Evolutionary conservation across 495 filamentous ascomycete species (phyloP).

Genomic region (Filosporella fistucella): DNA sequence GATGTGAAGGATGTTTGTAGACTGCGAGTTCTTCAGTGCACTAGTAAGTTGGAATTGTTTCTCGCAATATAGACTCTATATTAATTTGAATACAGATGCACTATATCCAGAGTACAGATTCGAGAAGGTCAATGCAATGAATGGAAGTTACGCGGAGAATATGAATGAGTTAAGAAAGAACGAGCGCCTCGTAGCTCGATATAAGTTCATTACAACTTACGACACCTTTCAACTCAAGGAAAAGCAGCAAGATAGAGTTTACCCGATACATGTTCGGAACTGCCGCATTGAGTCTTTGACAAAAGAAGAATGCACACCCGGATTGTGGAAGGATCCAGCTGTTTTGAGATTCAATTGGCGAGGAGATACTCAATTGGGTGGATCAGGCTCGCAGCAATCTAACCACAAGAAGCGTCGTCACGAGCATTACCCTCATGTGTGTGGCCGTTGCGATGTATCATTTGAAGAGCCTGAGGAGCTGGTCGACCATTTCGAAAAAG

Average conservation of each 20-base stretch:
- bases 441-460: not conserved
- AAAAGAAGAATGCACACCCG: constrained; percentile 1
- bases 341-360: not conserved
- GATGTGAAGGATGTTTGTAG: constrained; percentile 26
- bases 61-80: no score
- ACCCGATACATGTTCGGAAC: not conserved
- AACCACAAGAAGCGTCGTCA: not conserved
- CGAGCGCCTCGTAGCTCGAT: constrained; percentile 20
- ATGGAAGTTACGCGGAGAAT: no score
- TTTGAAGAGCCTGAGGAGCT: not conserved
- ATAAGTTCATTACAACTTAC: constrained; percentile 24
- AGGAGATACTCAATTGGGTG: not conserved
- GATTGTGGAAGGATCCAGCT: not conserved
- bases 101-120: constrained; percentile 24
- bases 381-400: not conserved
- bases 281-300: not conserved
- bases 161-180: constrained; percentile 23
- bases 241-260: not conserved
- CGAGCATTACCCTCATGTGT: not conserved
- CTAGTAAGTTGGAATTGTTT: no score
- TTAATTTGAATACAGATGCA: no score
- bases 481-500: not conserved
- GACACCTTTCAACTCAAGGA: constrained; percentile 12
- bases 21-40: constrained; percentile 40
- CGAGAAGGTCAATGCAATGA: no score